Percentiles rank a stretch among this genome's conserved stretches.
These are phyloP conservation scores for Plasmodium gonderi DNA, from an alignment of 169 alveolate genomes.

Conservation along the genomic window DNA sequence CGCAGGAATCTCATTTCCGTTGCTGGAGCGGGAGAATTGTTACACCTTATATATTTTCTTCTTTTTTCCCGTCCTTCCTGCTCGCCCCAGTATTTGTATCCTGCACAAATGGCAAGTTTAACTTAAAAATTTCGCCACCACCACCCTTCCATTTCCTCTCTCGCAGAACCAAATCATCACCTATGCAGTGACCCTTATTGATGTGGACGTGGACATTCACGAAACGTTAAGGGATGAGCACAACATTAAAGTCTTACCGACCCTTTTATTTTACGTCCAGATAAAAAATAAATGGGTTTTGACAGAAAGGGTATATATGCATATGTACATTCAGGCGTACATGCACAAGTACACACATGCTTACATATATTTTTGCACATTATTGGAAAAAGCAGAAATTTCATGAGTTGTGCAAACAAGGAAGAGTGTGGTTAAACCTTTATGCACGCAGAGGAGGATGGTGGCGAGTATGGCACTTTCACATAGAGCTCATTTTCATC, in stretches of 20 bases:
- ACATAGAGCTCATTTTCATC: too few species aligned
- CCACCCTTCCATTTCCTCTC: neutral
- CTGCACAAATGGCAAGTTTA: neutral
- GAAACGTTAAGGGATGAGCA: conserved; percentile 11
- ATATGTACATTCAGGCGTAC: neutral
- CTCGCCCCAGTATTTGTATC: too few species aligned
- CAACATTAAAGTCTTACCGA: conserved; percentile 38
- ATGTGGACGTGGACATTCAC: conserved; percentile 58
- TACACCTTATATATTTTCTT: too few species aligned
- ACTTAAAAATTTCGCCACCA: neutral
- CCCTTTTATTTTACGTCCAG: conserved; percentile 47
- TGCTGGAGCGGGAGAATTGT: too few species aligned
- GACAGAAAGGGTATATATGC: conserved; percentile 18
- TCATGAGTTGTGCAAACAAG: too few species aligned
- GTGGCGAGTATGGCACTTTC: too few species aligned
- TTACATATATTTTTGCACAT: too few species aligned
- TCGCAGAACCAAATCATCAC: conserved; percentile 8
- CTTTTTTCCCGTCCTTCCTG: too few species aligned
- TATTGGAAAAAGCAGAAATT: too few species aligned
- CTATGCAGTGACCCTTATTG: conserved; percentile 34
- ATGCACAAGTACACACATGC: neutral
- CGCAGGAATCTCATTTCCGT: too few species aligned
- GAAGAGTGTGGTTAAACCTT: too few species aligned
- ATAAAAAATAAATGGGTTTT: conserved; percentile 49
- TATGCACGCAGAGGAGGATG: too few species aligned